Percentiles rank a stretch among this genome's conserved stretches.
Conservation (phyloP, 139 green algal species). For the Monoraphidium neglectum region DNA sequence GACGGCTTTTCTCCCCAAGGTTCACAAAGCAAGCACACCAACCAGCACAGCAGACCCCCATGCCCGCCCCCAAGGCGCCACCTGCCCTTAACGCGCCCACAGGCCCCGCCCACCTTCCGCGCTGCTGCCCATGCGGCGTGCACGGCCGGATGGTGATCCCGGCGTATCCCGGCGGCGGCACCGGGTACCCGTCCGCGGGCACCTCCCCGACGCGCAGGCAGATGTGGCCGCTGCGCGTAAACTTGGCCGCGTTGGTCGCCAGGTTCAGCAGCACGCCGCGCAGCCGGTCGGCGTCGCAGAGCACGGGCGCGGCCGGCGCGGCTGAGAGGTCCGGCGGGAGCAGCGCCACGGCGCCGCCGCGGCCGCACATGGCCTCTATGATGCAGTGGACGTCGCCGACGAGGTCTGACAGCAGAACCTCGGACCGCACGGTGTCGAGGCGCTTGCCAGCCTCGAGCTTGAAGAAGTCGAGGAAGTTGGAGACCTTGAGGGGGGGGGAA, state of each 20-base stretch:
- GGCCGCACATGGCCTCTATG: constrained; percentile 80
- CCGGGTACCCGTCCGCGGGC: constrained; percentile 6
- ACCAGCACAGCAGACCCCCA: no score
- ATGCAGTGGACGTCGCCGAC: constrained; percentile 82
- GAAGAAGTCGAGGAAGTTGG: constrained; percentile 92
- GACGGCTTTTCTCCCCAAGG: no score
- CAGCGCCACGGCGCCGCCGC: constrained; percentile 29
- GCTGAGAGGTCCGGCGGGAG: constrained; percentile 12
- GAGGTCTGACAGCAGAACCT: constrained; percentile 58
- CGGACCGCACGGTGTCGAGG: constrained; percentile 74
- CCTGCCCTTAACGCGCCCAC: no score
- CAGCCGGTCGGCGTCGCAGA: constrained; percentile 38
- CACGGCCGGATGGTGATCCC: constrained; percentile 33
- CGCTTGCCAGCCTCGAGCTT: constrained; percentile 69
- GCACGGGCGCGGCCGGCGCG: constrained; percentile 8
- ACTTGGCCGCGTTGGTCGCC: constrained; percentile 88
- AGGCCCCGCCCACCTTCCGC: background rate
- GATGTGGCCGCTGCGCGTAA: constrained; percentile 75
- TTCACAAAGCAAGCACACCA: no score
- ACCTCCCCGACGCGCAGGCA: constrained; percentile 48
- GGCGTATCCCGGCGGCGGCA: constrained; percentile 12
- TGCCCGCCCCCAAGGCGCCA: no score
- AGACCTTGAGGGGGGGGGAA: constrained; percentile 35
- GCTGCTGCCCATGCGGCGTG: background rate
- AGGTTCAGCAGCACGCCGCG: constrained; percentile 87